phyloP scores from a whole-genome alignment of 495 filamentous ascomycete genomes.

The Trichocladium antarcticum region DNA sequence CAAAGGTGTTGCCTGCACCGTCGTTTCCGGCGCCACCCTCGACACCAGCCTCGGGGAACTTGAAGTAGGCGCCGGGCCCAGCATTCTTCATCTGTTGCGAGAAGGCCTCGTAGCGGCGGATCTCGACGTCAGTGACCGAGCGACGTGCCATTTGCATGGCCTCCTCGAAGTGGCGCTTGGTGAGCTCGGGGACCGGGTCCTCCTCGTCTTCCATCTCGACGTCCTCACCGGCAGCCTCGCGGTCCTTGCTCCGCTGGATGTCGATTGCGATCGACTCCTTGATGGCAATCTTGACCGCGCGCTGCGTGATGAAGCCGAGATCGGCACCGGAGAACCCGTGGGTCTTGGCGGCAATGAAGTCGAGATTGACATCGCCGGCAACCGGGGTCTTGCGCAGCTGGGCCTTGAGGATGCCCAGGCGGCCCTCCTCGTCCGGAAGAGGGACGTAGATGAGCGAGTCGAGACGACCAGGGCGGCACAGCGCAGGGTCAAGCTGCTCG shows the following conservation, averaged over 20 bases:
- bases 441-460: slow-evolving; percentile 98
- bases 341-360: slow-evolving; percentile 90
- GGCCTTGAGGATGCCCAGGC: slow-evolving; percentile 80
- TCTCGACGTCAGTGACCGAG: slow-evolving; percentile 92
- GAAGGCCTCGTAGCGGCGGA: slow-evolving; percentile 95
- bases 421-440: slow-evolving; percentile 79
- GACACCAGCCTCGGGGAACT: slow-evolving; percentile 72
- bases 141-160: slow-evolving; percentile 88
- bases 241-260: slow-evolving; percentile 78
- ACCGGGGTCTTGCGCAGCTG: slow-evolving; percentile 98
- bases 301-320: slow-evolving; percentile 97
- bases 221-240: slow-evolving; percentile 72
- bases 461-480: slow-evolving; percentile 96
- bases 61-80: slow-evolving; percentile 89
- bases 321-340: slow-evolving; percentile 99
- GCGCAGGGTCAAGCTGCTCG: slow-evolving; percentile 92
- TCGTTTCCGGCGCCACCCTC: slow-evolving; percentile 40
- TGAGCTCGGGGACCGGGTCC: slow-evolving; percentile 93
- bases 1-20: slow-evolving; percentile 53
- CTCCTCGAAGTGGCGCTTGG: slow-evolving; percentile 95
- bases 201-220: slow-evolving; percentile 78
- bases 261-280: slow-evolving; percentile 88
- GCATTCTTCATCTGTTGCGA: slow-evolving; percentile 98
- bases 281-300: slow-evolving; percentile 97
- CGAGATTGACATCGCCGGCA: slow-evolving; percentile 70